These are phyloP conservation scores for Rhodomyrtus tomentosa DNA, from an alignment of 345 rosid genomes.

Conservation along the genomic window DNA sequence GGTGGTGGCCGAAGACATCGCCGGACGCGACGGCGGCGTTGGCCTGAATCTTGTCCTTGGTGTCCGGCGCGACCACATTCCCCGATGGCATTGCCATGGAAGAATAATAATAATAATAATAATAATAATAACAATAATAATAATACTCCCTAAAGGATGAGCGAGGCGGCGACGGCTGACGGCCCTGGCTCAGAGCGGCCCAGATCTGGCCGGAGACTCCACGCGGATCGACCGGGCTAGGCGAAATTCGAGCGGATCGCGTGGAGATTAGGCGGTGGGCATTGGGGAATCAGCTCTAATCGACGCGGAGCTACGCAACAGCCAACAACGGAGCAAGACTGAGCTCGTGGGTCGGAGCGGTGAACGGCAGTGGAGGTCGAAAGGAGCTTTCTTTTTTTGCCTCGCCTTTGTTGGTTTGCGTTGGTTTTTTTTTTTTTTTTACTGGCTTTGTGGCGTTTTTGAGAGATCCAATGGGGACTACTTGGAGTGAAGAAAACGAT, in stretches of 20 bases:
- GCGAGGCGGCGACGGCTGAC: background rate
- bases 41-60: constrained; percentile 53
- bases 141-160: background rate
- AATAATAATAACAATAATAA: background rate
- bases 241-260: constrained; percentile 1
- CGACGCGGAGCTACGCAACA: background rate
- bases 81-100: constrained; percentile 81
- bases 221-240: background rate
- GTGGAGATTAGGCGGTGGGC: background rate
- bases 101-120: background rate
- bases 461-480: background rate
- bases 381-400: background rate
- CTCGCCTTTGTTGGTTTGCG: background rate
- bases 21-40: constrained; percentile 13
- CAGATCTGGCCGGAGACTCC: constrained; percentile 1
- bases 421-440: background rate
- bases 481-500: background rate
- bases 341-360: background rate
- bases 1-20: background rate
- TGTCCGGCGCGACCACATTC: constrained; percentile 40
- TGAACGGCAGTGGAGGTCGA: background rate
- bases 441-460: background rate
- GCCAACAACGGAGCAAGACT: background rate
- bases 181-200: background rate
- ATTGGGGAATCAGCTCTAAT: background rate